Conservation (phyloP, 139 green algal genomes). For the Chlamydomonas urium region DNA sequence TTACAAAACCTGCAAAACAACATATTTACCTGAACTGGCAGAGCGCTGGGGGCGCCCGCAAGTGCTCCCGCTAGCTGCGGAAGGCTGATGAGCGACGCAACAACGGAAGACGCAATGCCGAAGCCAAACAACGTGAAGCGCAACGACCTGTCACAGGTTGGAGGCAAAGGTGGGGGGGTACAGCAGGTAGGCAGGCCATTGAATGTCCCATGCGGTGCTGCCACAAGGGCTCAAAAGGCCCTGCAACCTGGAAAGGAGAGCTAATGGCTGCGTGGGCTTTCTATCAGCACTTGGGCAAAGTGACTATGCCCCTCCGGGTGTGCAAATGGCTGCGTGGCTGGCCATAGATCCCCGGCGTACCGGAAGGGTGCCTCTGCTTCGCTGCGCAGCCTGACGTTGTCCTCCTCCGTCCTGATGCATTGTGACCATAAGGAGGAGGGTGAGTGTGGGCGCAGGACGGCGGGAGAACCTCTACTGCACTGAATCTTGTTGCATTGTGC, state of each 20-base stretch:
- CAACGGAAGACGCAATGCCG: constrained; percentile 34
- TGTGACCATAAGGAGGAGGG: not conserved
- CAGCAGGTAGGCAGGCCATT: not conserved
- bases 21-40: not conserved
- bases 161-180: not conserved
- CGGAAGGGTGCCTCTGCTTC: constrained; percentile 26
- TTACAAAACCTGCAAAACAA: too few species aligned
- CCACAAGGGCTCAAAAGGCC: too few species aligned
- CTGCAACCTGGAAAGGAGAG: too few species aligned
- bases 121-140: constrained; percentile 73
- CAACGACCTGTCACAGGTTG: constrained; percentile 25
- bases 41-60: constrained; percentile 36
- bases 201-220: too few species aligned
- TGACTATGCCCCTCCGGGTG: too few species aligned
- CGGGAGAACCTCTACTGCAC: too few species aligned
- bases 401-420: constrained; percentile 12
- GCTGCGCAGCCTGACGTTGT: constrained; percentile 19
- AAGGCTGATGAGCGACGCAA: constrained; percentile 60
- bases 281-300: too few species aligned
- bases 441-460: too few species aligned
- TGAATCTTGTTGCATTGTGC: too few species aligned
- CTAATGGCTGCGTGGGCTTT: too few species aligned
- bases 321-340: not conserved
- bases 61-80: constrained; percentile 64
- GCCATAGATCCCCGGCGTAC: not conserved